Conservation (phyloP, 495 filamentous ascomycete genomes). For the Penicillium canariense region DNA sequence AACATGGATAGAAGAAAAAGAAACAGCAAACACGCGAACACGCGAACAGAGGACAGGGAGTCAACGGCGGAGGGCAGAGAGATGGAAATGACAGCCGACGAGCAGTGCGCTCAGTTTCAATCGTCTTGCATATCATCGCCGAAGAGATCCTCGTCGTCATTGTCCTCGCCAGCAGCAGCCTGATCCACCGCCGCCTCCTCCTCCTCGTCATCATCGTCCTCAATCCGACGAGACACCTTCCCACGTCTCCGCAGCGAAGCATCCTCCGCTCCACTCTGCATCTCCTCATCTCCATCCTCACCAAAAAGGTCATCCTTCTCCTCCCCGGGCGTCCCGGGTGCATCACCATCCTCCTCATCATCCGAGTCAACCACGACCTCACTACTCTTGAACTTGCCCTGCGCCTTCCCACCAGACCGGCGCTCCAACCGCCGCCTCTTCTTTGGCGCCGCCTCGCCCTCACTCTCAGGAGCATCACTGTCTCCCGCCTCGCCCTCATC, state of each 20-base stretch:
- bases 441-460: conserved; percentile 43
- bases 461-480: conserved; percentile 32
- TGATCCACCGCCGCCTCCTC: conserved; percentile 19
- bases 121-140: conserved; percentile 31
- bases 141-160: conserved; percentile 28
- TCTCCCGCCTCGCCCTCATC: conserved; percentile 17
- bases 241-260: conserved; percentile 37
- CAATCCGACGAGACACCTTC: conserved; percentile 38
- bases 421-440: conserved; percentile 51
- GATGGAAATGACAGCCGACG: neutral
- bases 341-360: conserved; percentile 36
- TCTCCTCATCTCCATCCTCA: conserved; percentile 28
- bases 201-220: conserved; percentile 48
- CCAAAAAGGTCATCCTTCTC: conserved; percentile 26
- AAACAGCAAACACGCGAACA: too few species aligned
- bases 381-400: conserved; percentile 71
- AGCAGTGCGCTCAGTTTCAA: conserved; percentile 2
- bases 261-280: conserved; percentile 19
- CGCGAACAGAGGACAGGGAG: neutral
- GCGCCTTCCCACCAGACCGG: conserved; percentile 56
- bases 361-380: conserved; percentile 79
- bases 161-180: neutral
- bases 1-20: neutral
- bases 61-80: neutral
- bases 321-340: conserved; percentile 10